phyloP scores from a whole-genome alignment of 1,284 basidiomycete species.

The Cryptococcus sp. region DNA sequence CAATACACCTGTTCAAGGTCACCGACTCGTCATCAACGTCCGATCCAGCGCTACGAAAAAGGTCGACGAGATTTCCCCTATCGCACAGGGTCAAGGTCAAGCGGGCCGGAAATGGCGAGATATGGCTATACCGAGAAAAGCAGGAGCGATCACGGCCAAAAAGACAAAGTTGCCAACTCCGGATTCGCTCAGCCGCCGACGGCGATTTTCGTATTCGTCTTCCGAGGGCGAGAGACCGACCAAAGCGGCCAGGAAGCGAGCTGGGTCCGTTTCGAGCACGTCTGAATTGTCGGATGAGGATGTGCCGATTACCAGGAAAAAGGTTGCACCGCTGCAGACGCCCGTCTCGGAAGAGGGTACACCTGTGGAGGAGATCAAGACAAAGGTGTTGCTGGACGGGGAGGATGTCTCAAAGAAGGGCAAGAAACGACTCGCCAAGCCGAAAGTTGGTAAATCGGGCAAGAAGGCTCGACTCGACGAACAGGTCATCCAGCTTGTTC shows the following conservation, averaged over 20 bases:
- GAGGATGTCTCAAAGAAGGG: conserved; percentile 12
- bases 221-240: conserved; percentile 4
- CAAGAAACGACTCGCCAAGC: conserved; percentile 17
- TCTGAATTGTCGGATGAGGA: background rate
- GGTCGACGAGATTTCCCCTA: too few species aligned
- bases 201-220: conserved; percentile 1
- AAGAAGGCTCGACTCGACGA: conserved; percentile 30
- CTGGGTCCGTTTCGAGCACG: background rate
- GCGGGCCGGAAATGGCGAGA: too few species aligned
- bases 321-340: background rate
- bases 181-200: background rate
- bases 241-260: background rate
- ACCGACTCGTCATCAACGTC: conserved; percentile 25
- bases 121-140: too few species aligned
- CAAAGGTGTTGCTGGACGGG: too few species aligned
- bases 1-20: conserved; percentile 29
- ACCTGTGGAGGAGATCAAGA: conserved; percentile 6
- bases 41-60: conserved; percentile 14
- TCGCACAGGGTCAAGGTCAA: background rate
- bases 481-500: conserved; percentile 11
- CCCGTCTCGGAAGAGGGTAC: background rate
- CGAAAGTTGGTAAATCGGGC: conserved; percentile 17
- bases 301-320: background rate
- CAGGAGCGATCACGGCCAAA: conserved; percentile 14
- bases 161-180: background rate